These are phyloP conservation scores for Kwoniella dejecticola DNA, from an alignment of 768 basidiomycete species.

Conservation along the genomic window DNA sequence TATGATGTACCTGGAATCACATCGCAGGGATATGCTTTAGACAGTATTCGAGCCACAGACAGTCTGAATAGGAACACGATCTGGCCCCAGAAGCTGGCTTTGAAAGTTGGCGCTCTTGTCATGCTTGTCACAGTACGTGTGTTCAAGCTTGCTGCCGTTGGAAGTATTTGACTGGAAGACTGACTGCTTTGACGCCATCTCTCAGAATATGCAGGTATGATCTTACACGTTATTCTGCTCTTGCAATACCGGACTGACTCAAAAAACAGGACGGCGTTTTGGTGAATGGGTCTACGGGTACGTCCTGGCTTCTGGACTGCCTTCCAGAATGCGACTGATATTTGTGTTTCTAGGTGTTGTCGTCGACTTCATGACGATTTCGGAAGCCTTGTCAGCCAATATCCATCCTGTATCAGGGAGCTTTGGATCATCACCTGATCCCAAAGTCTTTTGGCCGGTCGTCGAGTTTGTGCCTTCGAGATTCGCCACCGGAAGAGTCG, in stretches of 20 bases:
- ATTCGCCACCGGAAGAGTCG: conserved; percentile 20
- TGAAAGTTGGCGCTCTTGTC: conserved; percentile 47
- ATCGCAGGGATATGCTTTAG: conserved; percentile 34
- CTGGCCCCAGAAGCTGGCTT: conserved; percentile 28
- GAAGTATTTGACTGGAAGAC: too few relatives aligned
- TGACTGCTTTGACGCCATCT: not conserved
- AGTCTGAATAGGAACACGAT: conserved; percentile 36
- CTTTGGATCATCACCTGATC: conserved; percentile 8
- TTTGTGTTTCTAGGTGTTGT: conserved; percentile 25
- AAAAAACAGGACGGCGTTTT: conserved; percentile 71
- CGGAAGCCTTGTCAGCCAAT: conserved; percentile 24
- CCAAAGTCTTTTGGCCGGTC: conserved; percentile 34
- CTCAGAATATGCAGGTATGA: conserved; percentile 40
- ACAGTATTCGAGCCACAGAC: conserved; percentile 26
- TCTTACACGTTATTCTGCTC: too few relatives aligned
- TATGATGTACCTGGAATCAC: conserved; percentile 36
- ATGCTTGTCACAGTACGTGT: conserved; percentile 47
- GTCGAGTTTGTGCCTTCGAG: conserved; percentile 31
- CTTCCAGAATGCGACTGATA: not conserved
- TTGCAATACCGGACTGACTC: conserved; percentile 1
- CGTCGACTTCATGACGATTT: conserved; percentile 39
- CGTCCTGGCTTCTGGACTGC: conserved; percentile 30
- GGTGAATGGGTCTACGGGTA: conserved; percentile 95
- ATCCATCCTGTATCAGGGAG: conserved; percentile 15
- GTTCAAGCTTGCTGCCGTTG: not conserved